Evolutionary conservation across 345 rosid species (phyloP).

Genomic region (Populus euphratica): DNA sequence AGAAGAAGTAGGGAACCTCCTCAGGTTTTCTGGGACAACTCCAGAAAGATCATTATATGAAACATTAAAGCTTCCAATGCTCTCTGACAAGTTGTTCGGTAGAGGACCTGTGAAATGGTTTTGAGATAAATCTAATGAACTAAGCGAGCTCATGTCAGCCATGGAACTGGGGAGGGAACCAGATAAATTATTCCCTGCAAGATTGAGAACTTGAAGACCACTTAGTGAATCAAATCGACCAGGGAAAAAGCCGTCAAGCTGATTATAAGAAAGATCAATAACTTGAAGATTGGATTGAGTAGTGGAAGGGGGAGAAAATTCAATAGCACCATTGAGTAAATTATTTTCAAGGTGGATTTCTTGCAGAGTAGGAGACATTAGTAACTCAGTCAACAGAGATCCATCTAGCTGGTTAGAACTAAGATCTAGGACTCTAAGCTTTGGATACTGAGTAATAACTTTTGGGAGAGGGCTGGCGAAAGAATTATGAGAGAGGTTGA

Average conservation of each 20-base stretch:
- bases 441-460: conserved; percentile 61
- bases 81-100: conserved; percentile 59
- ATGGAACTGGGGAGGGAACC: conserved; percentile 85
- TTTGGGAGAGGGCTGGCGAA: conserved; percentile 63
- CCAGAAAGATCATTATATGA: conserved; percentile 89
- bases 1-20: conserved; percentile 68
- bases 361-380: conserved; percentile 63
- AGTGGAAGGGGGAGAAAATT: conserved; percentile 42
- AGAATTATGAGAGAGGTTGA: conserved; percentile 79
- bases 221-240: conserved; percentile 55
- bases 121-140: conserved; percentile 67
- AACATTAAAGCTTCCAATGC: conserved; percentile 64
- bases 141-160: conserved; percentile 57
- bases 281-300: conserved; percentile 47
- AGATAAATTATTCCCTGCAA: conserved; percentile 77
- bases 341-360: conserved; percentile 70
- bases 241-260: conserved; percentile 66
- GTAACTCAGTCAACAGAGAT: conserved; percentile 51
- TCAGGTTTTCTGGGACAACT: conserved; percentile 76
- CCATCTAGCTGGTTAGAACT: conserved; percentile 75
- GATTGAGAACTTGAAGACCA: conserved; percentile 64
- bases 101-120: conserved; percentile 75
- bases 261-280: conserved; percentile 83
- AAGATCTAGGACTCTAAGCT: conserved; percentile 79
- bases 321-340: conserved; percentile 55